Conservation (phyloP, 805 yeast genomes). For the Lipomyces chichibuensis region DNA sequence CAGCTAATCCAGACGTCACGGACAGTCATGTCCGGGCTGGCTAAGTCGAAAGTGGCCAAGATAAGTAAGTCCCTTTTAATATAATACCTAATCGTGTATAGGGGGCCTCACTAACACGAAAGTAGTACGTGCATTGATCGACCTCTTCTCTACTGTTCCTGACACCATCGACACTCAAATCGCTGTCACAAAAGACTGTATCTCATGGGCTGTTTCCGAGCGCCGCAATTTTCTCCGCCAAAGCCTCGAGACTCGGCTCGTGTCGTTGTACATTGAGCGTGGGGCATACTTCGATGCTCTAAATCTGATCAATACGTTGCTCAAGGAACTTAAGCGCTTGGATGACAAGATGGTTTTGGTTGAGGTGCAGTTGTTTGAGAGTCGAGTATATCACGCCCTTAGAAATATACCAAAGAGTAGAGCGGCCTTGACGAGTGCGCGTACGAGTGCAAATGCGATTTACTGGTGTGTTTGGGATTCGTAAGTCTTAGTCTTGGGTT, state of each 20-base stretch:
- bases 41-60: conserved; percentile 94
- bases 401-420: conserved; percentile 88
- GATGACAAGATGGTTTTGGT: conserved; percentile 95
- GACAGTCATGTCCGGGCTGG: conserved; percentile 71
- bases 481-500: not conserved
- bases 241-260: conserved; percentile 79
- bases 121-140: conserved; percentile 69
- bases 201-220: conserved; percentile 82
- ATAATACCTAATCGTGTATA: not conserved
- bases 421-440: conserved; percentile 90
- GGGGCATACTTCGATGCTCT: conserved; percentile 69
- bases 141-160: conserved; percentile 67
- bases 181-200: conserved; percentile 70
- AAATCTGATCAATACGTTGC: conserved; percentile 66
- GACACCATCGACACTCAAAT: conserved; percentile 71
- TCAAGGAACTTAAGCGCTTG: conserved; percentile 84
- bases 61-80: conserved; percentile 50
- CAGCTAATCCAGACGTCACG: conserved; percentile 70
- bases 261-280: conserved; percentile 71
- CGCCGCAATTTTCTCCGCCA: conserved; percentile 89
- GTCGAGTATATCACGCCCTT: conserved; percentile 86
- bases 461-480: conserved; percentile 58
- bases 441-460: conserved; percentile 96
- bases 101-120: not conserved
- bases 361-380: conserved; percentile 90